A percentile compares a stretch with the other conserved stretches of the same genome.
Conservation (phyloP, 108 stramenopile genomes). For the Cylindrotheca fusiformis region DNA sequence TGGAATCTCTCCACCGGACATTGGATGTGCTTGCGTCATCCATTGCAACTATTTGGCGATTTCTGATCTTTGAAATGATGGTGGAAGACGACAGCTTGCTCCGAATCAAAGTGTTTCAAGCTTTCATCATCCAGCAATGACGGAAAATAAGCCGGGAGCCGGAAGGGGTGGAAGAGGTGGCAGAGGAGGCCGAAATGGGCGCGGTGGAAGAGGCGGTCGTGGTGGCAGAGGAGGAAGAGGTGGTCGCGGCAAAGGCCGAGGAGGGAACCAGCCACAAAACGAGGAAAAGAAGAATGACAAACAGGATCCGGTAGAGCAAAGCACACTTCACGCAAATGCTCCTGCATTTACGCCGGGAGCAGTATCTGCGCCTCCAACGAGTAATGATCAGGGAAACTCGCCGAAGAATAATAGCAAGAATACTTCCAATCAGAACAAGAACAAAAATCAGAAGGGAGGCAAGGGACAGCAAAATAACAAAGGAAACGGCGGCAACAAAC, state of each 20-base stretch:
- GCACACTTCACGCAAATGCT: not conserved
- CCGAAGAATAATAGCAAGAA: slow-evolving; percentile 10
- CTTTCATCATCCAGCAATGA: not conserved
- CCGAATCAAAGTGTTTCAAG: no score
- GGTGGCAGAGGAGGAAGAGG: not conserved
- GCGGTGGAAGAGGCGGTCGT: not conserved
- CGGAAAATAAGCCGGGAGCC: not conserved
- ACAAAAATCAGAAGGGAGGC: slow-evolving; percentile 2
- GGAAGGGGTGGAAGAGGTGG: slow-evolving; percentile 7
- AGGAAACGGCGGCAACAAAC: not conserved
- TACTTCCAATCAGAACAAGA: slow-evolving; percentile 12
- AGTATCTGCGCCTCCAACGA: slow-evolving; percentile 7
- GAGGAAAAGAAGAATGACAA: not conserved
- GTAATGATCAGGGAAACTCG: not conserved
- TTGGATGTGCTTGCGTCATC: not conserved
- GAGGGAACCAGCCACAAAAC: not conserved
- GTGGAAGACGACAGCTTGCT: not conserved
- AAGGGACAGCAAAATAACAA: slow-evolving; percentile 5
- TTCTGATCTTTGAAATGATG: not conserved
- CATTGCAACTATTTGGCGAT: not conserved
- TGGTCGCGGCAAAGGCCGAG: not conserved
- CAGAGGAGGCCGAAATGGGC: slow-evolving; percentile 3
- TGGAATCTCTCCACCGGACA: not conserved
- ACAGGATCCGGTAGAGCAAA: slow-evolving; percentile 5
- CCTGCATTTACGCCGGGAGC: slow-evolving; percentile 16